Percentiles rank a stretch among this genome's conserved stretches.
These are phyloP conservation scores for Thelonectria discophora DNA, from an alignment of 2,329 filamentous ascomycete species.

Conservation along the genomic window DNA sequence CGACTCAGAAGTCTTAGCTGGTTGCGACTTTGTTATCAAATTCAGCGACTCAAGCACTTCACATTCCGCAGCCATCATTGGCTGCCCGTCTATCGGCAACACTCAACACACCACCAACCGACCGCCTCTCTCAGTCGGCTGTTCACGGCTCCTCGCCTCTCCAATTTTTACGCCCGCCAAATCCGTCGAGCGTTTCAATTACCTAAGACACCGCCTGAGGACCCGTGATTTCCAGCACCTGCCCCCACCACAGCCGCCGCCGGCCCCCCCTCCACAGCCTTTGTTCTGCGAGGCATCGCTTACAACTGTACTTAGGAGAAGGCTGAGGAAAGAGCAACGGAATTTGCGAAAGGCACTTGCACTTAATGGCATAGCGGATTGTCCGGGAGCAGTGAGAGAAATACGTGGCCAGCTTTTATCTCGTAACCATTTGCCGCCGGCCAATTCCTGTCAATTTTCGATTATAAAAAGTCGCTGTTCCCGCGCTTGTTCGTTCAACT, in stretches of 20 bases:
- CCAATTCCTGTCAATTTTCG: background rate
- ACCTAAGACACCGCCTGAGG: background rate
- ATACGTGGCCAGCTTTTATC: background rate
- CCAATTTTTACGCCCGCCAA: background rate
- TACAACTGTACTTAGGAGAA: constrained; percentile 21
- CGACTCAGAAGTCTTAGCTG: background rate
- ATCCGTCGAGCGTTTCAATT: background rate
- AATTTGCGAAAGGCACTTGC: constrained; percentile 1
- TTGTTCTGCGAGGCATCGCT: constrained; percentile 6
- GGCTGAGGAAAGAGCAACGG: constrained; percentile 1
- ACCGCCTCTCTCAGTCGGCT: background rate
- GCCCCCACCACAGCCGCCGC: background rate
- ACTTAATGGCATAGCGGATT: constrained; percentile 18
- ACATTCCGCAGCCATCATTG: background rate
- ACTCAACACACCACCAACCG: background rate
- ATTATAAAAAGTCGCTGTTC: background rate
- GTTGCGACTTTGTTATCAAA: background rate
- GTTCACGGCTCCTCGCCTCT: background rate
- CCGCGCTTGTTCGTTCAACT: background rate
- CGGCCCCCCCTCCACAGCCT: background rate
- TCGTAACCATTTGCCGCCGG: background rate
- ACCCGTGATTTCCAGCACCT: background rate
- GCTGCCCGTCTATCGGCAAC: background rate
- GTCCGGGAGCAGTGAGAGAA: constrained; percentile 13
- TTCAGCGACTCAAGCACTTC: background rate